Evolutionary conservation across 192 early-diverging fungal species (phyloP), one percentile per base, ranked within the genome.

Genomic region (Coemansia sp.): DNA sequence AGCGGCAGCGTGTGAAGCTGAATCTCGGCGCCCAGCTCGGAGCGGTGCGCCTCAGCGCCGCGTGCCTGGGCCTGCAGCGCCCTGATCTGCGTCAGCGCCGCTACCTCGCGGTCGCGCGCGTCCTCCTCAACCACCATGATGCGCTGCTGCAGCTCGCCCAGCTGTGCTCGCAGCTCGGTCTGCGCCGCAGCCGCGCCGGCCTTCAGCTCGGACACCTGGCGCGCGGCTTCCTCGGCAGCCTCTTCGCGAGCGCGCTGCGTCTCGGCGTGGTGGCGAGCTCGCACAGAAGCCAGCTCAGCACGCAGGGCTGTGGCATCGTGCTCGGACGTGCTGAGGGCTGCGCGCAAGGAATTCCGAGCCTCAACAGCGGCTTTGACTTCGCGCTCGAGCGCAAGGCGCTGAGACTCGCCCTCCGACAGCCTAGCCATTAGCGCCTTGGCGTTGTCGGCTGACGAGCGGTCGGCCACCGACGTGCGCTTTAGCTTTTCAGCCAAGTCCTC

Each of bases 1-100:
- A 85, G 72, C 39, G 83, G 83, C 16, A 70, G 47, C 50, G 83
- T 79, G 41, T 85, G 83, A 61, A 80, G 74, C 69, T 80, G 71
- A 62, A 85, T 66, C 33, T 70, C 76, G 36, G 69, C 71, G 55
- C 68, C 29, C 50, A 69, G 62, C 53, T 80, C 74, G 34, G 76
- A 68, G 70, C 70, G 72, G 47, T 80, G 74, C 11, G 57, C 60
- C 34, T 76, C 74, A 7, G 70, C 71, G 22, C 63, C 44, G 49
- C 82, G 80, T 55, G 84, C 64, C 71, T 82, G 76, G 22, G 75
- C 64, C 49, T 78, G 76, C 57, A 81, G 55, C 0, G 72, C 49
- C 67, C 74, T 68, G 46, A 77, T 69, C 69, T 81, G 73, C 7
- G 75, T 70, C 53, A 83, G 62, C 33, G 72, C 61, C 20, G 73